A percentile compares a stretch with the other conserved stretches of the same genome.
Evolutionary conservation across 2,329 filamentous ascomycete genomes (phyloP).

Genomic region (Aspergillus fumigatus): DNA sequence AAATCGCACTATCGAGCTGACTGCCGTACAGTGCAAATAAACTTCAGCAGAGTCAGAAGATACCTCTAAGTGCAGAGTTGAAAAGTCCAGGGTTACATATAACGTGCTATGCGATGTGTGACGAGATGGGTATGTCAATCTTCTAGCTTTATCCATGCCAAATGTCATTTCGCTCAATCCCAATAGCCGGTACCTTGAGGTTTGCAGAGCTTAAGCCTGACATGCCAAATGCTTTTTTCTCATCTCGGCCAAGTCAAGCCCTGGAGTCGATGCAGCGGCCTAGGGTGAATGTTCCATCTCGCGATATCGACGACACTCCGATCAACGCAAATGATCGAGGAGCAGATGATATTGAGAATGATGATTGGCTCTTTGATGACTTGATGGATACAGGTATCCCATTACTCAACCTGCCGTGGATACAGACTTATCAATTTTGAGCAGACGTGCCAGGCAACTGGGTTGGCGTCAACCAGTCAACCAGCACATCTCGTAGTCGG

Average conservation of each 20-base stretch:
- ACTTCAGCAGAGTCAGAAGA: conserved; percentile 57
- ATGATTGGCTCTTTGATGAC: conserved; percentile 50
- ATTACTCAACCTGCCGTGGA: neutral
- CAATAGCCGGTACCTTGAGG: conserved; percentile 52
- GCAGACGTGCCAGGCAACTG: conserved; percentile 19
- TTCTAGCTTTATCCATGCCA: neutral
- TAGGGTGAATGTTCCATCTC: conserved; percentile 12
- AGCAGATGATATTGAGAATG: conserved; percentile 49
- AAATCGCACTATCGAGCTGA: conserved; percentile 20
- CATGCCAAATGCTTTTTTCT: conserved; percentile 45
- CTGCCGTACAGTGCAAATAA: conserved; percentile 52
- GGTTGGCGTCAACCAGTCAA: conserved; percentile 12
- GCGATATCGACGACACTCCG: conserved; percentile 16
- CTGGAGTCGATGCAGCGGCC: conserved; percentile 14
- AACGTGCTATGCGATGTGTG: conserved; percentile 71
- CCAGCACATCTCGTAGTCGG: neutral
- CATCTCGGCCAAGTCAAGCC: conserved; percentile 10
- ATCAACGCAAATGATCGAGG: conserved; percentile 7
- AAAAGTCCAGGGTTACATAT: conserved; percentile 54
- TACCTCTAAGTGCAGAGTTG: conserved; percentile 57
- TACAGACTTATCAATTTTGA: neutral
- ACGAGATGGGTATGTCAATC: conserved; percentile 62
- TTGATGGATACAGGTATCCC: conserved; percentile 42
- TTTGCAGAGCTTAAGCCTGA: conserved; percentile 50
- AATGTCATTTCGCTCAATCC: conserved; percentile 8